phyloP scores from a whole-genome alignment of 2,329 filamentous ascomycete genomes.

The Pseudofabraea citricarpa region DNA sequence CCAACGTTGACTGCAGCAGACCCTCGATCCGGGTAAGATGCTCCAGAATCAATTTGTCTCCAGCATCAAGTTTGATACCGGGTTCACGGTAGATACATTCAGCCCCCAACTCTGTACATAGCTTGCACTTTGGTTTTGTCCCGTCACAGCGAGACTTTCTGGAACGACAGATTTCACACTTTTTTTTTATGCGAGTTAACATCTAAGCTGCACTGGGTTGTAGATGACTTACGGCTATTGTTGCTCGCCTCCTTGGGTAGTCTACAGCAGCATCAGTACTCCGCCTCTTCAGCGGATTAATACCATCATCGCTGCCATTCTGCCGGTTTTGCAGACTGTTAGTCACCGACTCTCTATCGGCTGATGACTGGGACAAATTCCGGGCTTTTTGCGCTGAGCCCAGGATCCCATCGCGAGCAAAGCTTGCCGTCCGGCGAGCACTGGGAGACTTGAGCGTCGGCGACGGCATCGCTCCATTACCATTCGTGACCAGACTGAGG shows the following conservation, averaged over 20 bases:
- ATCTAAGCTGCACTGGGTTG: conserved; percentile 3
- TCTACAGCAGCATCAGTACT: conserved; percentile 58
- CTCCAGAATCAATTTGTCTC: conserved; percentile 81
- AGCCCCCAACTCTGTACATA: conserved; percentile 76
- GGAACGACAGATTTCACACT: conserved; percentile 80
- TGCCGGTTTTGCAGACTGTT: conserved; percentile 37
- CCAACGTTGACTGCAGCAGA: conserved; percentile 67
- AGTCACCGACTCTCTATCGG: conserved; percentile 31
- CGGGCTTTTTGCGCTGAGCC: conserved; percentile 48
- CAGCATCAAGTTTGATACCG: conserved; percentile 80
- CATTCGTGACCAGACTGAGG: conserved; percentile 19
- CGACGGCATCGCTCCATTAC: conserved; percentile 13
- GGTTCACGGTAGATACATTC: conserved; percentile 83
- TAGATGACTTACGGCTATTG: conserved; percentile 53
- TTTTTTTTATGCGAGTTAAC: conserved; percentile 11
- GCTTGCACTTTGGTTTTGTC: conserved; percentile 75
- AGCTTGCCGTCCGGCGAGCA: conserved; percentile 39
- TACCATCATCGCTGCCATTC: conserved; percentile 43
- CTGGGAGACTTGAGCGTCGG: conserved; percentile 46
- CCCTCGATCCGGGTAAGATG: conserved; percentile 73
- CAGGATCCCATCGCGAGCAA: conserved; percentile 51
- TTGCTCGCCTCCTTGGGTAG: conserved; percentile 60
- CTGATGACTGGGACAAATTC: conserved; percentile 51
- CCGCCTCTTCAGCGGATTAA: conserved; percentile 56
- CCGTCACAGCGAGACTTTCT: conserved; percentile 78